These are phyloP conservation scores for Trichoderma cornu-damae DNA, from an alignment of 2,329 filamentous ascomycete genomes.

Conservation along the genomic window DNA sequence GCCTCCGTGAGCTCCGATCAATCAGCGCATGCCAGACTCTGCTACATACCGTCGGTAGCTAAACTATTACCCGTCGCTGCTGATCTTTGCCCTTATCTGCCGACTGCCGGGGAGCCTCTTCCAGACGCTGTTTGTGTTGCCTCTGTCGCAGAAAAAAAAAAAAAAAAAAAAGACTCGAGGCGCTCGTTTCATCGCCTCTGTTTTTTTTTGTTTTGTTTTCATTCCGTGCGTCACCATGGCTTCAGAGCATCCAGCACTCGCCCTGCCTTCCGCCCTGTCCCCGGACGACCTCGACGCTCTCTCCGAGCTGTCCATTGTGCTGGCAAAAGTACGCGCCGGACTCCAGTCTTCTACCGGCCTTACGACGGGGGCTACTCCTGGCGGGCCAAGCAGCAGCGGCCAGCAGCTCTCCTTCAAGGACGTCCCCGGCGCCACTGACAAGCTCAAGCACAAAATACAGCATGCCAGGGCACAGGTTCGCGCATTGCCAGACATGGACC, in stretches of 20 bases:
- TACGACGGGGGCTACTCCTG: slow-evolving; percentile 36
- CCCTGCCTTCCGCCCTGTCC: slow-evolving; percentile 60
- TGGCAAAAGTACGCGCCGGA: slow-evolving; percentile 63
- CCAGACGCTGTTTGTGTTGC: background rate
- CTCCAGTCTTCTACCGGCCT: slow-evolving; percentile 39
- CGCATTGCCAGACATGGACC: slow-evolving; percentile 63
- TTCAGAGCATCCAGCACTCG: slow-evolving; percentile 41
- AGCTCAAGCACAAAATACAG: slow-evolving; percentile 77
- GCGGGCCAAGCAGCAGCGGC: slow-evolving; percentile 32
- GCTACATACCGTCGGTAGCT: background rate
- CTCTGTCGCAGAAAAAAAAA: background rate
- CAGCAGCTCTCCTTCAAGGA: slow-evolving; percentile 58
- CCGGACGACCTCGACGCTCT: slow-evolving; percentile 82
- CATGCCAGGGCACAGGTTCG: slow-evolving; percentile 64
- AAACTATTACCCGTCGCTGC: background rate
- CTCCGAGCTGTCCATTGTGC: slow-evolving; percentile 72
- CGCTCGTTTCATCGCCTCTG: background rate
- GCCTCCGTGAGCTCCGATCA: slow-evolving; percentile 5
- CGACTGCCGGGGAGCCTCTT: background rate
- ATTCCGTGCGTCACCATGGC: slow-evolving; percentile 20
- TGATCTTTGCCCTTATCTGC: background rate
- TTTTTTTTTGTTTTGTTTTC: no score
- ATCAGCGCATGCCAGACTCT: background rate
- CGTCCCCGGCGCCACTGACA: slow-evolving; percentile 70
- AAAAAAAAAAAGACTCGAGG: background rate